These are phyloP conservation scores for Mallotus repandus DNA, from an alignment of 441 rosid genomes.

Conservation along the genomic window DNA sequence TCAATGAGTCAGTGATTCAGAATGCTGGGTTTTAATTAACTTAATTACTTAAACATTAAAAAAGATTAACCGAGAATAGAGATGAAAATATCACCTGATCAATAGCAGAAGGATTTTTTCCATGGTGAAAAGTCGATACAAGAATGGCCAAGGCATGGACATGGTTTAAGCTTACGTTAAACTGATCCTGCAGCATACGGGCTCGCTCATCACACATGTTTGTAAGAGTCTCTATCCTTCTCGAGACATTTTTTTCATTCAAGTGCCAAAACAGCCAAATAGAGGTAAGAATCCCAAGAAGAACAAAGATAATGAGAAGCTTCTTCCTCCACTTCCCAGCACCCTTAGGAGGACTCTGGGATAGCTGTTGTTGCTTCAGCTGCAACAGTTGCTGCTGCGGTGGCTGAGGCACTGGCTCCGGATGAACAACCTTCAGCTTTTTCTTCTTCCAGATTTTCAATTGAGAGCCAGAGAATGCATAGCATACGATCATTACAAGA, in stretches of 20 bases:
- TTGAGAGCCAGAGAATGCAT: slow-evolving; percentile 35
- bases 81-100: slow-evolving; percentile 68
- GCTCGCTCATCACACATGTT: slow-evolving; percentile 99
- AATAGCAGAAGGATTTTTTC: slow-evolving; percentile 87
- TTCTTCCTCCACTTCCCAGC: slow-evolving; percentile 83
- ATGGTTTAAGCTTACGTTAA: slow-evolving; percentile 97
- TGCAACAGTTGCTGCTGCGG: slow-evolving; percentile 38
- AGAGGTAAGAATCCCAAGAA: slow-evolving; percentile 57
- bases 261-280: slow-evolving; percentile 68
- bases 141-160: slow-evolving; percentile 97
- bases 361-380: slow-evolving; percentile 56
- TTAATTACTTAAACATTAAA: not conserved
- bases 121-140: slow-evolving; percentile 98
- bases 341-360: slow-evolving; percentile 46
- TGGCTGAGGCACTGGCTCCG: slow-evolving; percentile 46
- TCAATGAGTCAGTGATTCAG: not conserved
- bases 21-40: not conserved
- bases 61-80: not conserved
- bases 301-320: slow-evolving; percentile 49
- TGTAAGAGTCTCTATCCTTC: slow-evolving; percentile 69
- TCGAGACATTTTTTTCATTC: slow-evolving; percentile 31
- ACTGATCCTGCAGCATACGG: slow-evolving; percentile 97
- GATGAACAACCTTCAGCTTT: slow-evolving; percentile 31
- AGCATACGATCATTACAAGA: slow-evolving; percentile 42
- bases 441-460: slow-evolving; percentile 36